Evolutionary conservation across 2,329 filamentous ascomycete genomes (phyloP), one percentile per base, ranked within the genome.

Genomic region (Ceratocystis harringtonii): DNA sequence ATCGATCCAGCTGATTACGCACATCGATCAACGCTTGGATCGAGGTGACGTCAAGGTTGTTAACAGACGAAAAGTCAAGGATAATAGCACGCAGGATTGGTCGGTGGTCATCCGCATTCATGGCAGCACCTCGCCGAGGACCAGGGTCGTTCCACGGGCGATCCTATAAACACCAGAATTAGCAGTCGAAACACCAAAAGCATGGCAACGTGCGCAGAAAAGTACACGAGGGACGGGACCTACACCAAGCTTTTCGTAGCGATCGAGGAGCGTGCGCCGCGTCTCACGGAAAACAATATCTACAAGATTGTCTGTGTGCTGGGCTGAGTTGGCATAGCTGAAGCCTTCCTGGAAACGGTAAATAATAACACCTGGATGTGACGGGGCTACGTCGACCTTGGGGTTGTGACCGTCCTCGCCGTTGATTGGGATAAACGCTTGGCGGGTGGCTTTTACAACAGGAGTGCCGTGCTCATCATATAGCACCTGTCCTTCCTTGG

Each of bases 1-100:
- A 80, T 15, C 77, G 75, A 70, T 83, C 80, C 1, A 85, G 74
- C 25, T 79, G 76, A 68, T 79, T 79, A 50, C 81, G 77, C 12
- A 83, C 72, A 69, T 84, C 81, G 58, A 83, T 75, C 10, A 86
- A 73, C 0, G 79, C 79, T 69, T 85, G 82, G 0, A 84, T 72
- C 1, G 80, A 79, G 0, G 82, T 84, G 7, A 83, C 77, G 67
- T 86, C 83, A 32, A 85, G 74, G 65, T 78, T 77, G 70, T 82
- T 81, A 58, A 85, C 80, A 1, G 80, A 76, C 0, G 79, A 79
- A 70, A 81, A 83, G 72, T 85, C 83, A 1, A 85, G 74, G 8
- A 85, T 76, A 7, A 86, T 69, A 4, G 83, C 81, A 4, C 77
- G 77, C 17, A 84, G 75, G 10, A 76, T 72, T 0, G 82, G 81